Evolutionary conservation across 75 land plant species (phyloP).

Genomic region (Cryptomeria japonica): DNA sequence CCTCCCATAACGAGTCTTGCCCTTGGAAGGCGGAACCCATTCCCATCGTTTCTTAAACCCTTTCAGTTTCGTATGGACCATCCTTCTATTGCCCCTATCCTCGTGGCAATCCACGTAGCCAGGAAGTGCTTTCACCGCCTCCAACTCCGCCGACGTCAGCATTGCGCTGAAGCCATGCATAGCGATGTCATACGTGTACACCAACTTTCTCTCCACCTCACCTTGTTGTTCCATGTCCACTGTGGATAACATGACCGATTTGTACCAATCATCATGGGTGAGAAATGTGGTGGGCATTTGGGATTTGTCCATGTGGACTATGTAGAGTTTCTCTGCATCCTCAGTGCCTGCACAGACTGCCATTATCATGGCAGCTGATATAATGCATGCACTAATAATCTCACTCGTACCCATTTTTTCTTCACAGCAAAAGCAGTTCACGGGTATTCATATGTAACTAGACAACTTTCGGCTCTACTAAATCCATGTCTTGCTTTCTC

Average conservation of each 20-base stretch:
- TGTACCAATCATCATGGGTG: neutral
- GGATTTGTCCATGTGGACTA: neutral
- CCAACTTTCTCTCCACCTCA: slow-evolving; percentile 23
- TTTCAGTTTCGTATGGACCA: slow-evolving; percentile 30
- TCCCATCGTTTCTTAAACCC: neutral
- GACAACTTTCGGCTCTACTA: no score
- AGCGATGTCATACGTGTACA: slow-evolving; percentile 63
- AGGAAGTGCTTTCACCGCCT: slow-evolving; percentile 8
- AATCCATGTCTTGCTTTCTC: no score
- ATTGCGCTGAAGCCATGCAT: slow-evolving; percentile 78
- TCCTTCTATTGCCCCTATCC: slow-evolving; percentile 45
- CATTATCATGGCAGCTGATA: no score
- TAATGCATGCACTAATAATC: no score
- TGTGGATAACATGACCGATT: neutral
- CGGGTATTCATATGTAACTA: no score
- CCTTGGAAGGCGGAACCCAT: no score
- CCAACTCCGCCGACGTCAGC: slow-evolving; percentile 47
- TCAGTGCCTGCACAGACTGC: no score
- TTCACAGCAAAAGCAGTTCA: no score
- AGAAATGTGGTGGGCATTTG: neutral
- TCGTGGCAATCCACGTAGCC: slow-evolving; percentile 14
- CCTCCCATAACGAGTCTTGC: no score
- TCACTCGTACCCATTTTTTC: no score
- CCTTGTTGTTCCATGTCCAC: neutral
- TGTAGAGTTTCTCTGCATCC: neutral